Base-by-base conservation (phyloP, 2,329 filamentous ascomycete species). In the Sporothrix phasma region DNA sequence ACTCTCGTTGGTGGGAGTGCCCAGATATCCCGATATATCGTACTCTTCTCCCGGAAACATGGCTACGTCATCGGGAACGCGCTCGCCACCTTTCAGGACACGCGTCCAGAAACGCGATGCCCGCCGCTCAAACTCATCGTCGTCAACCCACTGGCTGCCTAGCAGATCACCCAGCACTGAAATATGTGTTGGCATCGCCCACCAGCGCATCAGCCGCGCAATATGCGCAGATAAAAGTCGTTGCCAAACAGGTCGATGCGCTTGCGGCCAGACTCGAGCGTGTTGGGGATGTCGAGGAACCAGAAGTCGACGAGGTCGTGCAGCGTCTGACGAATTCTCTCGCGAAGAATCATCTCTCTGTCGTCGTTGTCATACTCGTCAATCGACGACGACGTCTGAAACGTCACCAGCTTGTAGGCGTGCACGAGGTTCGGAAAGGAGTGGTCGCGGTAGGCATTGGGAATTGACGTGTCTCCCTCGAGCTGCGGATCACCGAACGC, bases 121-220 rank as follows among this genome's bases (percentile, higher is more conserved):
- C 45, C 94, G 84, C 66, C 79, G 79, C 66, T 84, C 81, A 72
- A 99, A 99, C 75, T 99, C 94, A 34, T 81, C 83, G 72, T 96
- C 87, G 60, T 83, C 83, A 66, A 99, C 89, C 94, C 94, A 99
- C 74, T 99, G 94, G 71, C 92, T 96, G 10, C 94, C 94, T 10
- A 99, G 78, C 65, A 99, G 78, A 73, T 99, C 94, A 3, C 94
- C 94, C 3, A 99, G 80, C 0, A 97, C 92, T 0, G 89, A 86
- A 22, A 94, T 85, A 73, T 99, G 94, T 0, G 90, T 95, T 8
- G 94, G 94, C 17, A 80, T 77, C 0, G 88, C 84, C 88, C 89
- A 95, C 90, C 92, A 96, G 69, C 84, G 82, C 59, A 96, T 76
- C 0, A 86, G 89, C 17, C 90, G 84, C 75, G 95, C 97, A 65